These are phyloP conservation scores for Coniella vitis DNA, from an alignment of 2,329 filamentous ascomycete species.

Conservation along the genomic window DNA sequence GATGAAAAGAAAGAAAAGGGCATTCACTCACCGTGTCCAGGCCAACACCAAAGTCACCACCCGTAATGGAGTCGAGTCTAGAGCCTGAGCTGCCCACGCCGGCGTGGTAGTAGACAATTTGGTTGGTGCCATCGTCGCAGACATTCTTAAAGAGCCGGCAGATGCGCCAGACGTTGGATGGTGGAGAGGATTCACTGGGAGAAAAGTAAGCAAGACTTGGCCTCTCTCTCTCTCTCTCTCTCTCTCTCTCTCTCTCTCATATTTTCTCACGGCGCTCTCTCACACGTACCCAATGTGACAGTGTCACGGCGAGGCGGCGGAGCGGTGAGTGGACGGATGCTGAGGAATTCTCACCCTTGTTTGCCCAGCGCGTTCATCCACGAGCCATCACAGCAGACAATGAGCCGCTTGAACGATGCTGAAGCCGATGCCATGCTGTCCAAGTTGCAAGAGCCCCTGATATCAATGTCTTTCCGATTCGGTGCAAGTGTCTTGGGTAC, in stretches of 20 bases:
- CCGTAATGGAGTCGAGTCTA: conserved; percentile 23
- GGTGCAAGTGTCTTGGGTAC: too few relatives aligned
- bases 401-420: conserved; percentile 20
- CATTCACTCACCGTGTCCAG: conserved; percentile 19
- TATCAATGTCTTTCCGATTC: too few relatives aligned
- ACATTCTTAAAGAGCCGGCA: conserved; percentile 22
- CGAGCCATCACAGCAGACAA: conserved; percentile 28
- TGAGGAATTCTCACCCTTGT: conserved; percentile 19
- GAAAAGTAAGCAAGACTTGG: background rate
- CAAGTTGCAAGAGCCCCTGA: too few relatives aligned
- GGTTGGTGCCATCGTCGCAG: conserved; percentile 22
- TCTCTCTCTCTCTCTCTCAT: too few relatives aligned
- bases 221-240: background rate
- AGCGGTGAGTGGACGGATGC: conserved; percentile 4
- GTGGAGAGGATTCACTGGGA: background rate
- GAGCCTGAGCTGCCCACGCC: conserved; percentile 25
- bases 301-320: too few relatives aligned
- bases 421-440: background rate
- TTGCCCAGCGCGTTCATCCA: conserved; percentile 27
- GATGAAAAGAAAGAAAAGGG: too few relatives aligned
- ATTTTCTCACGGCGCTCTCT: too few relatives aligned
- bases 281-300: too few relatives aligned
- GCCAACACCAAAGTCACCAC: conserved; percentile 27
- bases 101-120: conserved; percentile 26
- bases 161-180: conserved; percentile 23